Evolutionary conservation across 371 early-diverging fungal species (phyloP).

Genomic region (Fennellomyces sp.): DNA sequence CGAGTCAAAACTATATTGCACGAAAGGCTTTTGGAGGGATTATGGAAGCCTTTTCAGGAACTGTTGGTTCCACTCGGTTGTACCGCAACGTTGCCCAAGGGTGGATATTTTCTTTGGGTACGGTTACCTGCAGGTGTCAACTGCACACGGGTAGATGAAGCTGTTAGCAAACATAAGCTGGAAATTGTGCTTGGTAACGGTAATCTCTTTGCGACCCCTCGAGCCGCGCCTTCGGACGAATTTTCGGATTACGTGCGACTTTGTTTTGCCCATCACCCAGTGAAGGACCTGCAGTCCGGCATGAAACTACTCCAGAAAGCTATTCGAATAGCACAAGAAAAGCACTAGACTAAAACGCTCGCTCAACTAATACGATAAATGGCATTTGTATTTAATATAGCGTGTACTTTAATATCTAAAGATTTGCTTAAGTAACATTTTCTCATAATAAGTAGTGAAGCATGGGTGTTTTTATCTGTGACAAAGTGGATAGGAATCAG

Average conservation of each 20-base stretch:
- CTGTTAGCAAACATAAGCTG: constrained; percentile 16
- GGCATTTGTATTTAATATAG: too few species aligned
- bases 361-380: too few species aligned
- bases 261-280: constrained; percentile 22
- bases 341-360: constrained; percentile 4
- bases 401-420: too few species aligned
- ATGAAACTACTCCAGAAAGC: not conserved
- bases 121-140: constrained; percentile 29
- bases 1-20: constrained; percentile 12
- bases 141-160: constrained; percentile 14
- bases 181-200: constrained; percentile 29
- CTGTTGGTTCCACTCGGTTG: constrained; percentile 39
- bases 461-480: too few species aligned
- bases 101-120: constrained; percentile 53
- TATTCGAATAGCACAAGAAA: not conserved
- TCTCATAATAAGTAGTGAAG: too few species aligned
- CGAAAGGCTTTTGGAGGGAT: constrained; percentile 23
- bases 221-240: not conserved
- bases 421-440: too few species aligned
- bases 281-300: not conserved
- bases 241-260: constrained; percentile 13
- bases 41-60: constrained; percentile 27
- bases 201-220: constrained; percentile 23
- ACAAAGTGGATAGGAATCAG: too few species aligned
- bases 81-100: constrained; percentile 20